Conservation (phyloP, 192 early-diverging fungal species). For the Podochytrium sp. region DNA sequence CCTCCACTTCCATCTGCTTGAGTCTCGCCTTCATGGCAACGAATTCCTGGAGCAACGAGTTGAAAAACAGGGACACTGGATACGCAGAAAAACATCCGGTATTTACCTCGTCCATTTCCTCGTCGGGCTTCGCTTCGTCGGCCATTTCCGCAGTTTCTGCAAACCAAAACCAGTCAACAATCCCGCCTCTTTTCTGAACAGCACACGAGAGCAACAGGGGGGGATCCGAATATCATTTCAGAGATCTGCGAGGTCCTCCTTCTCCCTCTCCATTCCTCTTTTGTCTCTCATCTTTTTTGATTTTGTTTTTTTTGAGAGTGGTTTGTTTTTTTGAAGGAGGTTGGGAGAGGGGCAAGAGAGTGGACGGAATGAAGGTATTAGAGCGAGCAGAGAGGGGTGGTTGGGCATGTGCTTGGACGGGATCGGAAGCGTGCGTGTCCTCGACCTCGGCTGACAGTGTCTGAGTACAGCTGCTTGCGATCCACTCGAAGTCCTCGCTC, state of each 20-base stretch:
- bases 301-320: slow-evolving; percentile 7
- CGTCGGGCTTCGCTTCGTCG: slow-evolving; percentile 16
- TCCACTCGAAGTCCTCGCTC: no score
- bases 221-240: no score
- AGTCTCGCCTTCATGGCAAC: slow-evolving; percentile 80
- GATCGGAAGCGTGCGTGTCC: no score
- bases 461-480: no score
- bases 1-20: slow-evolving; percentile 82
- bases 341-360: neutral
- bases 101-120: slow-evolving; percentile 28
- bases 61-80: neutral
- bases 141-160: neutral
- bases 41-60: slow-evolving; percentile 62
- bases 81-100: neutral
- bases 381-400: neutral
- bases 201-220: no score
- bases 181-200: neutral
- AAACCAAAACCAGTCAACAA: neutral
- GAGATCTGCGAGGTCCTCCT: no score
- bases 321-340: neutral
- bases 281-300: slow-evolving; percentile 7
- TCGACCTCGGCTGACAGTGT: no score
- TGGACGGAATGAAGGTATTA: neutral
- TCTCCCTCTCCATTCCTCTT: neutral
- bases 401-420: no score